Evolutionary conservation across 2,329 filamentous ascomycete species (phyloP).

Genomic region (Colletotrichum gigasporum): DNA sequence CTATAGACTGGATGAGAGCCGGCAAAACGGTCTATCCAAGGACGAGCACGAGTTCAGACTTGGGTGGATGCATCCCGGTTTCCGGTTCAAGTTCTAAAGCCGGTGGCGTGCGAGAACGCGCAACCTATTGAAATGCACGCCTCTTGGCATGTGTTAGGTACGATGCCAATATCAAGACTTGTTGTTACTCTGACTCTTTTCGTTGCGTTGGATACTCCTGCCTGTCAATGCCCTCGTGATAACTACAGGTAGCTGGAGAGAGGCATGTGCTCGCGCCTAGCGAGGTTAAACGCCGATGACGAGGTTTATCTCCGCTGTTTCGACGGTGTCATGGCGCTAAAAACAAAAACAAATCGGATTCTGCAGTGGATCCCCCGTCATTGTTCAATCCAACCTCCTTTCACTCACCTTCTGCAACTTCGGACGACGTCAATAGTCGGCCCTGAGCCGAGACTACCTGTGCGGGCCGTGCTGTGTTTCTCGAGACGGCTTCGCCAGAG

Average conservation of each 20-base stretch:
- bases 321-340: neutral
- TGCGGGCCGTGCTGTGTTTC: slow-evolving; percentile 25
- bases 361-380: slow-evolving; percentile 4
- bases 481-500: neutral
- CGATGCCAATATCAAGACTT: too few relatives aligned
- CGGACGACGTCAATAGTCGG: slow-evolving; percentile 12
- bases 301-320: neutral
- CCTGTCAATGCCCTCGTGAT: too few relatives aligned
- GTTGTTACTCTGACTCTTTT: too few relatives aligned
- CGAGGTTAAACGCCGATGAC: slow-evolving; percentile 14
- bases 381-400: neutral
- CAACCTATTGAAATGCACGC: too few relatives aligned
- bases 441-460: slow-evolving; percentile 11
- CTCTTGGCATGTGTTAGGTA: too few relatives aligned
- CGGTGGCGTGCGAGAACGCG: too few relatives aligned
- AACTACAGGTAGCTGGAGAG: too few relatives aligned
- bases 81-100: slow-evolving; percentile 34
- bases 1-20: slow-evolving; percentile 30
- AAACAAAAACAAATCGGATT: neutral
- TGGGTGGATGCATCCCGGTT: slow-evolving; percentile 37
- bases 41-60: slow-evolving; percentile 37
- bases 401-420: neutral
- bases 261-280: neutral
- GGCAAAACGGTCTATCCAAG: slow-evolving; percentile 23
- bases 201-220: too few relatives aligned